These are phyloP conservation scores for Glaciozyma martinii DNA, from an alignment of 768 basidiomycete genomes.

Conservation along the genomic window DNA sequence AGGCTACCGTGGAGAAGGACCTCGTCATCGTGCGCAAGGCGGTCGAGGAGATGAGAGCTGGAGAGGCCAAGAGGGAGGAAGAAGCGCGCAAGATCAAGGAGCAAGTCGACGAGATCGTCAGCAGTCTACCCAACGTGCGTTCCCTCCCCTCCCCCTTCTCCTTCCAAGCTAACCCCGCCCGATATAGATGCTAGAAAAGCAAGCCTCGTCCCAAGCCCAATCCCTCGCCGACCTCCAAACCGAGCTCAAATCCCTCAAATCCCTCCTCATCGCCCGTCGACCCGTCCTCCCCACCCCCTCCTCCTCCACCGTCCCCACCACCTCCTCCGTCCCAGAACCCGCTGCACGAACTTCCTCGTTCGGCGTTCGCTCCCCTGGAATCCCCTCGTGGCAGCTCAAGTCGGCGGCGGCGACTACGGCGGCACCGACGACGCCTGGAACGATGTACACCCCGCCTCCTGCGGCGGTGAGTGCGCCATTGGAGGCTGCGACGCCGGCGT, in stretches of 20 bases:
- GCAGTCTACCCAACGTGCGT: constrained; percentile 77
- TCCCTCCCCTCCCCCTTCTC: constrained; percentile 7
- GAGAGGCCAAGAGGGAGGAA: constrained; percentile 61
- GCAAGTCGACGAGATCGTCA: constrained; percentile 81
- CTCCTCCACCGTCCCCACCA: background rate
- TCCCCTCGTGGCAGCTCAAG: constrained; percentile 86
- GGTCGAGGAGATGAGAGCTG: constrained; percentile 65
- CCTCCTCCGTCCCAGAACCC: background rate
- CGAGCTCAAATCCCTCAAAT: constrained; percentile 88
- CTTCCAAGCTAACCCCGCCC: background rate
- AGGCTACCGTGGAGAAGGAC: constrained; percentile 59
- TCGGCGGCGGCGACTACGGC: constrained; percentile 34
- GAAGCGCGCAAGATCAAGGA: constrained; percentile 82
- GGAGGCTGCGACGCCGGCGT: background rate
- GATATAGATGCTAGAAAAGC: constrained; percentile 83
- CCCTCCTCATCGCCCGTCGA: constrained; percentile 49
- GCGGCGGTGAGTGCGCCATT: background rate
- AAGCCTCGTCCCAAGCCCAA: constrained; percentile 71
- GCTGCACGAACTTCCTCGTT: background rate
- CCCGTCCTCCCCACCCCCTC: constrained; percentile 6
- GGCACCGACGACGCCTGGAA: background rate
- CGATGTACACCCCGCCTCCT: constrained; percentile 8
- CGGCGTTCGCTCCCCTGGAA: constrained; percentile 39
- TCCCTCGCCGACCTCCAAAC: constrained; percentile 80
- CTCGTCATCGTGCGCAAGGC: constrained; percentile 63